These are phyloP conservation scores for Dactylis glomerata DNA, from an alignment of 176 grass and related monocot genomes.

Conservation along the genomic window DNA sequence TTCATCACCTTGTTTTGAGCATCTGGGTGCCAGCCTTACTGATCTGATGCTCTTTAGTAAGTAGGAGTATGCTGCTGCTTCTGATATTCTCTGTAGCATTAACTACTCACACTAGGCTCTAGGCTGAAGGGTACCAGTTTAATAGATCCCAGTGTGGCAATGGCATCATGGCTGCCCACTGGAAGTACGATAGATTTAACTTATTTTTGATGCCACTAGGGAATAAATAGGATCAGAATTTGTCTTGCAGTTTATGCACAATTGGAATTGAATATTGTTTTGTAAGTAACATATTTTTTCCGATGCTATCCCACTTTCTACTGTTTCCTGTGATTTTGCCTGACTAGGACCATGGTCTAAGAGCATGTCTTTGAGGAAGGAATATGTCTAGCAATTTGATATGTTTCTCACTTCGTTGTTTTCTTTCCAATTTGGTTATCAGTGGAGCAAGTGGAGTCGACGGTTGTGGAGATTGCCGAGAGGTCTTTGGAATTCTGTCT, in stretches of 20 bases:
- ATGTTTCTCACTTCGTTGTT: constrained; percentile 33
- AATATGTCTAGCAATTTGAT: constrained; percentile 13
- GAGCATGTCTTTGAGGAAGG: not conserved
- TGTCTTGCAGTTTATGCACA: not conserved
- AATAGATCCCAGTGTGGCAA: constrained; percentile 3
- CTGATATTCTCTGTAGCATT: constrained; percentile 12
- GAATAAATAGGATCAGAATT: constrained; percentile 6
- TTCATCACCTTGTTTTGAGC: constrained; percentile 10
- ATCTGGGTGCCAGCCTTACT: not conserved
- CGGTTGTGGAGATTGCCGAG: constrained; percentile 59
- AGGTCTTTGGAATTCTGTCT: constrained; percentile 82
- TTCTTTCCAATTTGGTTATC: constrained; percentile 29
- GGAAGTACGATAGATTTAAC: constrained; percentile 7
- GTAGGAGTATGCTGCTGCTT: not conserved
- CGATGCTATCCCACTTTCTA: not conserved
- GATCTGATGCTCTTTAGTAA: not conserved
- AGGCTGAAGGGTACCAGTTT: not conserved
- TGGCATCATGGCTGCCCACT: not conserved
- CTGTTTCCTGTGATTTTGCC: not conserved
- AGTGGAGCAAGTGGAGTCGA: constrained; percentile 72
- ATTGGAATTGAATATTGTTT: not conserved
- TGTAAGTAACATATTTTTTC: not conserved
- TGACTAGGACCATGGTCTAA: not conserved
- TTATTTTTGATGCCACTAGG: not conserved
- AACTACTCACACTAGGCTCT: not conserved